phyloP scores from a whole-genome alignment of 1,284 basidiomycete genomes.

The Farysia itapuensis region DNA sequence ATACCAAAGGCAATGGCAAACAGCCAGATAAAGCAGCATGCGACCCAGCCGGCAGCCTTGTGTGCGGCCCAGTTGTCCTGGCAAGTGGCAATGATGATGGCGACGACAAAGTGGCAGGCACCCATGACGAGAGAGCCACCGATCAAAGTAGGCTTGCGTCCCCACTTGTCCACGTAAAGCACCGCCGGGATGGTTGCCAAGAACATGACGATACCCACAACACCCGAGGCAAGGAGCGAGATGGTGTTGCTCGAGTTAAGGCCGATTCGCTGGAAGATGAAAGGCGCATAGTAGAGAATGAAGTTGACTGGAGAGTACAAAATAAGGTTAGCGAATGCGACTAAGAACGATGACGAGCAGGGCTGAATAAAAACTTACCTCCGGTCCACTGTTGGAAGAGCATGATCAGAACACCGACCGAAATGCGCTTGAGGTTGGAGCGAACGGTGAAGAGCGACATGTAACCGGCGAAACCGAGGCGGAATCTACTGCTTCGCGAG shows the following conservation, averaged over 20 bases:
- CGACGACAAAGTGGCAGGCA: constrained; percentile 72
- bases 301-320: constrained; percentile 11
- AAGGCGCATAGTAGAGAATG: constrained; percentile 71
- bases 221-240: constrained; percentile 71
- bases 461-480: constrained; percentile 66
- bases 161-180: constrained; percentile 71
- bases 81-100: constrained; percentile 61
- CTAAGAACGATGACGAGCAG: background rate
- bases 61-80: constrained; percentile 70
- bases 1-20: constrained; percentile 84
- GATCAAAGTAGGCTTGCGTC: constrained; percentile 61
- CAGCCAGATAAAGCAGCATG: constrained; percentile 68
- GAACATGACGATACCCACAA: constrained; percentile 77
- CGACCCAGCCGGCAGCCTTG: constrained; percentile 65
- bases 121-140: constrained; percentile 73
- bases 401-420: constrained; percentile 70
- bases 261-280: constrained; percentile 70
- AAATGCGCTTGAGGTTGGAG: constrained; percentile 68
- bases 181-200: constrained; percentile 75
- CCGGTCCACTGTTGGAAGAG: constrained; percentile 76
- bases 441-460: constrained; percentile 59
- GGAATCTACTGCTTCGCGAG: constrained; percentile 66
- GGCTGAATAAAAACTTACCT: too few species aligned
- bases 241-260: constrained; percentile 67
- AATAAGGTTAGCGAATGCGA: too few species aligned